Base-by-base conservation (phyloP, 2,329 filamentous ascomycete genomes). In the Dactylonectria estremocensis region DNA sequence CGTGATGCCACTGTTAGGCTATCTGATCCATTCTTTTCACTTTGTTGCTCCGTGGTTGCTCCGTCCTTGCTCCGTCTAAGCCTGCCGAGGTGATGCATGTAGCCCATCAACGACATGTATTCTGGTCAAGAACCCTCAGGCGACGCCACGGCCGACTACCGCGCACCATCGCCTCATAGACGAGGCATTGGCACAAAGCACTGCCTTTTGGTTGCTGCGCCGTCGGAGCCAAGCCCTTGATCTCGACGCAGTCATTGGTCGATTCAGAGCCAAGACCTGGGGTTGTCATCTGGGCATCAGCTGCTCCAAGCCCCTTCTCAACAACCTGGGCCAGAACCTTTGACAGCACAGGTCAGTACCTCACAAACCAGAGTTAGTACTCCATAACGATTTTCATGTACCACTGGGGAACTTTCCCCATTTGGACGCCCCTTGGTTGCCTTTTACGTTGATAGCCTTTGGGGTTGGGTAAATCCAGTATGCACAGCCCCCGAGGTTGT, bases 191-290 rank as follows among this genome's bases (percentile, higher is more conserved):
- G 35, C 13, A 37, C 45, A n/a, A 40, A 48, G 35, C 35, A 43
- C 18, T 22, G 31, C 31, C 3, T 8, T 14, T 43, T n/a, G 16
- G 14, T 14, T 68, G 72, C 72, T 65, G 69, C 73, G 62, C 61
- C 67, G 59, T 66, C 24, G 14, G 63, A 74, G 72, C 72, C 67
- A 74, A 74, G 73, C 61, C 63, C 49, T 53, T 31, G 49, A 48
- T 67, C 66, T 72, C 43, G 68, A 69, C 52, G 50, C 50, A 66
- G 35, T 60, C 56, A 69, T 61, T 65, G 48, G 45, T 49, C 35
- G 70, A 68, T 61, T 65, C 52, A 40, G 43, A 43, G 70, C 73
- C 72, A 73, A 76, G 70, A 69, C 72, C 63, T 63, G 66, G 62
- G 67, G 59, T 62, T 49, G 56, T 54, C 53, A 16, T 50, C 64